A percentile compares a stretch with the other conserved stretches of the same genome.
Evolutionary conservation across 2,329 filamentous ascomycete species (phyloP).

Genomic region (Fusarium brevicatenulatum): DNA sequence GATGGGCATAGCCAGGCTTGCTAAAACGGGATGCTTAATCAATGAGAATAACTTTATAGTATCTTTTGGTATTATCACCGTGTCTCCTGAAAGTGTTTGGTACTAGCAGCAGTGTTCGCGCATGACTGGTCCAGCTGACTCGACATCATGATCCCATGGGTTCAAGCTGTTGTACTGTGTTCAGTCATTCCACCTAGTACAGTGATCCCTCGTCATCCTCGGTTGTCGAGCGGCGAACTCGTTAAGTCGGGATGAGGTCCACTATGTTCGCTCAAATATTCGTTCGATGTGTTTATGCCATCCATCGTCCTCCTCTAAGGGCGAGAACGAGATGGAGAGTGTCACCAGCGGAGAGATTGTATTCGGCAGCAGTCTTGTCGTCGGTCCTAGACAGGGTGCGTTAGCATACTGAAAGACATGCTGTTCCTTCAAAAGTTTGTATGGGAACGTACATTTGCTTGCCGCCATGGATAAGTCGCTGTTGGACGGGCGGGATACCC

Average conservation of each 20-base stretch:
- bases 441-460: conserved; percentile 85
- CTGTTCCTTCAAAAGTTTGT: background rate
- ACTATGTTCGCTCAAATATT: conserved; percentile 5
- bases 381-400: conserved; percentile 73
- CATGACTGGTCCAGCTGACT: conserved; percentile 1
- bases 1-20: background rate
- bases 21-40: conserved; percentile 5
- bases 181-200: conserved; percentile 13
- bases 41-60: conserved; percentile 17
- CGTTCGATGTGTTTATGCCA: conserved; percentile 23
- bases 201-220: conserved; percentile 21
- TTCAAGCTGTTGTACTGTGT: conserved; percentile 11
- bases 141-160: conserved; percentile 12
- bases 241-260: background rate
- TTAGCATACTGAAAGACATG: background rate
- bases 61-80: conserved; percentile 14
- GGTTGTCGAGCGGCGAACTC: background rate
- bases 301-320: conserved; percentile 76
- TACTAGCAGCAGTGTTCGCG: background rate
- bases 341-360: conserved; percentile 88
- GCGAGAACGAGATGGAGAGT: conserved; percentile 96
- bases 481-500: conserved; percentile 95
- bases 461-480: conserved; percentile 93
- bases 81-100: background rate
- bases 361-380: conserved; percentile 92